phyloP scores from a whole-genome alignment of 2,329 filamentous ascomycete species.

The Fusarium gaditjirri region DNA sequence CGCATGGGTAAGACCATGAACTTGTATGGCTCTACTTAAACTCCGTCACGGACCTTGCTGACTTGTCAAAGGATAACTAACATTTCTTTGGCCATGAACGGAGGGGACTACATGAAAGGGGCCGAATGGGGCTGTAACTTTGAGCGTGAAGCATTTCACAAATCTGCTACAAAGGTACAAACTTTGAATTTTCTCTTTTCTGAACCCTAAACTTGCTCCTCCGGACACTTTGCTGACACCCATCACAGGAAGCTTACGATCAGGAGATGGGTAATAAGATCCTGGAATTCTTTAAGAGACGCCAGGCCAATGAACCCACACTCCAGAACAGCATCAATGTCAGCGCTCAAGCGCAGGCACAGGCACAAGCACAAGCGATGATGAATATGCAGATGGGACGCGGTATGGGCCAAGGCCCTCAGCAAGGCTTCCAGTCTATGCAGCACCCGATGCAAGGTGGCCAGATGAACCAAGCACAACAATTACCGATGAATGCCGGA shows the following conservation, averaged over 20 bases:
- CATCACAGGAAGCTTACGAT: constrained; percentile 60
- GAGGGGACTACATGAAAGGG: constrained; percentile 54
- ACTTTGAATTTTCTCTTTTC: neutral
- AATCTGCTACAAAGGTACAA: constrained; percentile 61
- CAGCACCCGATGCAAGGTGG: constrained; percentile 69
- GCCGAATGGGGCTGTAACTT: constrained; percentile 56
- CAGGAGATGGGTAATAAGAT: constrained; percentile 58
- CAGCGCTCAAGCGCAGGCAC: constrained; percentile 51
- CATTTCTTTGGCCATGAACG: constrained; percentile 58
- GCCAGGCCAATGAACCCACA: constrained; percentile 60
- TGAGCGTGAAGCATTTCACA: constrained; percentile 60
- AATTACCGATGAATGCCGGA: constrained; percentile 44
- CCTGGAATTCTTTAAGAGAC: constrained; percentile 61
- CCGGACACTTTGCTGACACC: constrained; percentile 32
- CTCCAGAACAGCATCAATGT: constrained; percentile 63
- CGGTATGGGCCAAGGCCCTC: constrained; percentile 60
- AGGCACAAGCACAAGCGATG: constrained; percentile 57
- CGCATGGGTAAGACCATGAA: constrained; percentile 56
- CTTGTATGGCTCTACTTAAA: constrained; percentile 49
- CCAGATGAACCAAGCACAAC: constrained; percentile 59
- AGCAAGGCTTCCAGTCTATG: constrained; percentile 66
- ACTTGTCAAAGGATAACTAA: constrained; percentile 59
- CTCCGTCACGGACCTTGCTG: constrained; percentile 18
- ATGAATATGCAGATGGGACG: constrained; percentile 67
- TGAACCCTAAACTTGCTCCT: neutral